Conservation (phyloP, 192 early-diverging fungal species). For the Entomortierella lignicola region DNA sequence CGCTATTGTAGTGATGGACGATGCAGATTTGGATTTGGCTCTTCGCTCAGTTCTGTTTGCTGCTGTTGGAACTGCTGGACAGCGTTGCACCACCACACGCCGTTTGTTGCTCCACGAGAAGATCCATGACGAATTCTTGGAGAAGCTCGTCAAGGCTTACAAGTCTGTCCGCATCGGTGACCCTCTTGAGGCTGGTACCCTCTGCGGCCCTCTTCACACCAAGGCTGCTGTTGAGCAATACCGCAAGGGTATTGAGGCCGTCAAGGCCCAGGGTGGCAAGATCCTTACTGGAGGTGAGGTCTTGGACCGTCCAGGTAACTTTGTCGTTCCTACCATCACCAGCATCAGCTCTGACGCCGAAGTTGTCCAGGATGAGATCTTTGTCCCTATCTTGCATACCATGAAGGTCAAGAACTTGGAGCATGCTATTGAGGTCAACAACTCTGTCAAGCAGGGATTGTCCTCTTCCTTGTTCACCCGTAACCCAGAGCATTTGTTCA, state of each 20-base stretch:
- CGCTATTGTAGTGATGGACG: slow-evolving; percentile 91
- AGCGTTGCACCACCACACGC: slow-evolving; percentile 93
- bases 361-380: slow-evolving; percentile 92
- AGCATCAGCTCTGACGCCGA: slow-evolving; percentile 76
- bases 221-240: slow-evolving; percentile 82
- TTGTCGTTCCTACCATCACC: slow-evolving; percentile 95
- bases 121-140: slow-evolving; percentile 87
- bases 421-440: slow-evolving; percentile 91
- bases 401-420: slow-evolving; percentile 82
- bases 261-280: slow-evolving; percentile 86
- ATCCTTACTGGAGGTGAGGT: slow-evolving; percentile 88
- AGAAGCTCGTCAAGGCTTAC: slow-evolving; percentile 85
- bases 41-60: slow-evolving; percentile 91
- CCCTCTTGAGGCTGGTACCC: slow-evolving; percentile 81
- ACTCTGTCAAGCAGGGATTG: slow-evolving; percentile 90
- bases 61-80: slow-evolving; percentile 95
- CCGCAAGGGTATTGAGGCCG: slow-evolving; percentile 78
- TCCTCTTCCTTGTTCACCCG: slow-evolving; percentile 88
- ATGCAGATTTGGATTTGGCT: slow-evolving; percentile 92
- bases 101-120: slow-evolving; percentile 89
- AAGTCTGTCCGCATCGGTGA: slow-evolving; percentile 88
- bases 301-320: slow-evolving; percentile 83
- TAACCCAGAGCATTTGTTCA: slow-evolving; percentile 84
- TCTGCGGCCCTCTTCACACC: slow-evolving; percentile 96
- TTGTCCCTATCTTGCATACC: slow-evolving; percentile 94